Conservation (phyloP, 192 early-diverging fungal species). For the Thamnidium elegans region DNA sequence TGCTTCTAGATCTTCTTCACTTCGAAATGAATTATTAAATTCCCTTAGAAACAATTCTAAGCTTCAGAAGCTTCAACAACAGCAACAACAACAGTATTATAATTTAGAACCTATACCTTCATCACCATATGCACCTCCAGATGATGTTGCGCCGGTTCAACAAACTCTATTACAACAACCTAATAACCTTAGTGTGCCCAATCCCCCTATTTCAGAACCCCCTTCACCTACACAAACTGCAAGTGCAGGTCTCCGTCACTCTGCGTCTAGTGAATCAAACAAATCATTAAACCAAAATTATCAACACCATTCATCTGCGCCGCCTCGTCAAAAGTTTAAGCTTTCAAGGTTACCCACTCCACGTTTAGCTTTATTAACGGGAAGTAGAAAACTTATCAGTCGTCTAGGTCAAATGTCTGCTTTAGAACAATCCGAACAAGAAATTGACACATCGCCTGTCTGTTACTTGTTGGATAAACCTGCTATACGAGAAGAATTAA, state of each 20-base stretch:
- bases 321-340: slow-evolving; percentile 1
- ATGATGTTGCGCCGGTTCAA: too few species aligned
- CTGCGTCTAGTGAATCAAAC: neutral
- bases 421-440: slow-evolving; percentile 8
- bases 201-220: neutral
- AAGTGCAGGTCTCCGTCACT: neutral
- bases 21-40: neutral
- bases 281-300: neutral
- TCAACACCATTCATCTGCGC: neutral
- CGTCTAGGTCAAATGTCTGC: neutral
- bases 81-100: too few species aligned
- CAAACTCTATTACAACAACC: too few species aligned
- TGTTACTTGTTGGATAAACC: slow-evolving; percentile 27
- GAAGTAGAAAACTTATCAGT: slow-evolving; percentile 24
- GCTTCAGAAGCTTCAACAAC: too few species aligned
- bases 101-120: too few species aligned
- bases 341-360: slow-evolving; percentile 17
- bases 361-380: slow-evolving; percentile 22
- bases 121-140: too few species aligned
- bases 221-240: neutral
- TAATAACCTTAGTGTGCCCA: too few species aligned
- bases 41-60: too few species aligned
- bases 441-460: slow-evolving; percentile 4
- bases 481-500: slow-evolving; percentile 13
- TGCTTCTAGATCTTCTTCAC: neutral